Evolutionary conservation across 805 yeast species (phyloP).

Genomic region (Kazachstania bromeliacearum): DNA sequence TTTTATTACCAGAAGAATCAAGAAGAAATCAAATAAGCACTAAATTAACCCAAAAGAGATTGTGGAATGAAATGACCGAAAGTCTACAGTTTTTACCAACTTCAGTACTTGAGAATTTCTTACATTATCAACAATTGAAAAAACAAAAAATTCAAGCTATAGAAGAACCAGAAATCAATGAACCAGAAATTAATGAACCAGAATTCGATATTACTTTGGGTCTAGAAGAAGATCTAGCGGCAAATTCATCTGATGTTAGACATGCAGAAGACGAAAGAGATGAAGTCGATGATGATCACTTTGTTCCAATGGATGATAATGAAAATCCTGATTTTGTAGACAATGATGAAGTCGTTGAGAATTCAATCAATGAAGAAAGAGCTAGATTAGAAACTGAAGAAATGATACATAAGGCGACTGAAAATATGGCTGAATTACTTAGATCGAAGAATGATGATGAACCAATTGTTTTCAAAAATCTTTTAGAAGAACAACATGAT

Average conservation of each 20-base stretch:
- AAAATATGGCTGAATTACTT: constrained; percentile 22
- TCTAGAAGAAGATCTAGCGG: constrained; percentile 7
- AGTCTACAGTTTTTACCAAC: constrained; percentile 16
- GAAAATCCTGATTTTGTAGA: neutral
- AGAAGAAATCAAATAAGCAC: neutral
- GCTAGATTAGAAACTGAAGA: constrained; percentile 15
- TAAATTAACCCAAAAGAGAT: constrained; percentile 12
- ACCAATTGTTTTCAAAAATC: constrained; percentile 8
- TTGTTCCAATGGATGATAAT: neutral
- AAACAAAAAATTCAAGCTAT: constrained; percentile 10
- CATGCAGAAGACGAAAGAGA: neutral
- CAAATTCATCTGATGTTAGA: neutral
- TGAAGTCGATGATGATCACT: neutral
- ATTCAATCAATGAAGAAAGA: constrained; percentile 7
- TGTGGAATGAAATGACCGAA: constrained; percentile 15
- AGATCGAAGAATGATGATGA: constrained; percentile 13
- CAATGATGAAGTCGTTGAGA: neutral
- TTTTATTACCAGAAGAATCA: constrained; percentile 12
- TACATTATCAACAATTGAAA: constrained; percentile 14
- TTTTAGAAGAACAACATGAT: constrained; percentile 7
- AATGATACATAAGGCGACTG: constrained; percentile 20
- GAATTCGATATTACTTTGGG: constrained; percentile 20
- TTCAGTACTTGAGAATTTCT: constrained; percentile 9
- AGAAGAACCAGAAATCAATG: constrained; percentile 4
- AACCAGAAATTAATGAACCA: constrained; percentile 11